A percentile compares a stretch with the other conserved stretches of the same genome.
These are phyloP conservation scores for Fonsecaea pedrosoi DNA, from an alignment of 2,329 filamentous ascomycete species.

Conservation along the genomic window DNA sequence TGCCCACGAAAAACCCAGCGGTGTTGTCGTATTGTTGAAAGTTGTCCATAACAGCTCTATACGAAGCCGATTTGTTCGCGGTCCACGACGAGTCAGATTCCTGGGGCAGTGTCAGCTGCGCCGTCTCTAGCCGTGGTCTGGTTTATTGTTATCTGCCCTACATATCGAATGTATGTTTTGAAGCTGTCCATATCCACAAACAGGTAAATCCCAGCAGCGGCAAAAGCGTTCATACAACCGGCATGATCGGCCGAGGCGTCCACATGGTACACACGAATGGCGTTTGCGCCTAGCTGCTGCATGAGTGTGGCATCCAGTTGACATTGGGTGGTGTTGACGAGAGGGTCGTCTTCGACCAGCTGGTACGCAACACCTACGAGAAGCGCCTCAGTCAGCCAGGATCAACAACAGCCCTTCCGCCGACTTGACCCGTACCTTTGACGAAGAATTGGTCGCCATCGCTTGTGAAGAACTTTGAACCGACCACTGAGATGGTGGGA, in stretches of 20 bases:
- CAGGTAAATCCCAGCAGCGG: constrained; percentile 80
- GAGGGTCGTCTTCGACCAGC: constrained; percentile 72
- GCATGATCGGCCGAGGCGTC: constrained; percentile 73
- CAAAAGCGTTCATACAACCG: constrained; percentile 81
- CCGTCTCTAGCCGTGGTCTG: constrained; percentile 10
- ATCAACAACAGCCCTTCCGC: background rate
- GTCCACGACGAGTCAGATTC: constrained; percentile 73
- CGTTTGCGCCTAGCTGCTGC: constrained; percentile 79
- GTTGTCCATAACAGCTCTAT: constrained; percentile 74
- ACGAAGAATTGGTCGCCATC: constrained; percentile 83
- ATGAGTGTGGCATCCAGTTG: constrained; percentile 76
- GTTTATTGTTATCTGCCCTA: constrained; percentile 36
- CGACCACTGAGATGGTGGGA: constrained; percentile 65
- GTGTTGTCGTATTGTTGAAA: constrained; percentile 81
- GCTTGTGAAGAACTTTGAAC: constrained; percentile 84
- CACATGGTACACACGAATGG: constrained; percentile 88
- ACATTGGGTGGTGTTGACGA: constrained; percentile 78
- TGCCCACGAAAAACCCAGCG: constrained; percentile 84
- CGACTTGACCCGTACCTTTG: constrained; percentile 65
- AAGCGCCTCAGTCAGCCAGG: constrained; percentile 7
- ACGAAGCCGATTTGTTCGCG: constrained; percentile 70
- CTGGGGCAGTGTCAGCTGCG: constrained; percentile 22
- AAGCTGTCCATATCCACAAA: constrained; percentile 76
- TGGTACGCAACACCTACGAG: constrained; percentile 74
- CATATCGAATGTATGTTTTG: constrained; percentile 52